phyloP scores from a whole-genome alignment of 2,329 filamentous ascomycete genomes.

The Chrysoporthe deuterocubensis region DNA sequence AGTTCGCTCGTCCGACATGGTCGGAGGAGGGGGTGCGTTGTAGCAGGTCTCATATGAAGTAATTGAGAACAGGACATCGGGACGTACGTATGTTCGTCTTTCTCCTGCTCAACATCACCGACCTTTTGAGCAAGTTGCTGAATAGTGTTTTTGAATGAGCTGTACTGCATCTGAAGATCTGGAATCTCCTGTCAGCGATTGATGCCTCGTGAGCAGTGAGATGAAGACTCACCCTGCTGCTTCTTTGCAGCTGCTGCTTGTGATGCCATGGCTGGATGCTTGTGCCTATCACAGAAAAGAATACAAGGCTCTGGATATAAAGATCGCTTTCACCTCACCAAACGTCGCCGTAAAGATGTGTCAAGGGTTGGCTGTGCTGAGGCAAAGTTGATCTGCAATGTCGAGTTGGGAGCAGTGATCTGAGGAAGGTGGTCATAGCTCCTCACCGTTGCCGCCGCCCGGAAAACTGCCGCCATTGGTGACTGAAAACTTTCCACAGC shows the following conservation, averaged over 20 bases:
- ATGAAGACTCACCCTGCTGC: constrained; percentile 66
- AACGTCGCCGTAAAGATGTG: not conserved
- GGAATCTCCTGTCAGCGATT: constrained; percentile 17
- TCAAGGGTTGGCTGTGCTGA: constrained; percentile 1
- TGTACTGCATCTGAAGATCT: constrained; percentile 83
- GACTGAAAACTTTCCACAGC: not conserved
- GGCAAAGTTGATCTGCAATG: not conserved
- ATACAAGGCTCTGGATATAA: too few species aligned
- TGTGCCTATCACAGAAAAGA: constrained; percentile 8
- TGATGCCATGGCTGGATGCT: constrained; percentile 47
- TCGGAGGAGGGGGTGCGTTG: not conserved
- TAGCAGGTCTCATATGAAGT: constrained; percentile 23
- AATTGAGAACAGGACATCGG: not conserved
- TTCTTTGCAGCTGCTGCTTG: constrained; percentile 65
- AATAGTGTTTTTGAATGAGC: constrained; percentile 76
- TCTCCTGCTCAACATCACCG: constrained; percentile 95
- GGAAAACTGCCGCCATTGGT: constrained; percentile 15
- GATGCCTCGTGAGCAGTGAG: not conserved
- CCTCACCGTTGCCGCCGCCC: not conserved
- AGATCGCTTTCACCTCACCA: not conserved
- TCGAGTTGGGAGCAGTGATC: constrained; percentile 1
- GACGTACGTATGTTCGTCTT: constrained; percentile 94
- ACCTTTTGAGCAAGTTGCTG: constrained; percentile 96
- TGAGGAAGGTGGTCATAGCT: constrained; percentile 26
- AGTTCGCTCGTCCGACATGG: not conserved